These are phyloP conservation scores for Alopecurus myosuroides DNA, from an alignment of 176 grass and related monocot species.

Conservation along the genomic window DNA sequence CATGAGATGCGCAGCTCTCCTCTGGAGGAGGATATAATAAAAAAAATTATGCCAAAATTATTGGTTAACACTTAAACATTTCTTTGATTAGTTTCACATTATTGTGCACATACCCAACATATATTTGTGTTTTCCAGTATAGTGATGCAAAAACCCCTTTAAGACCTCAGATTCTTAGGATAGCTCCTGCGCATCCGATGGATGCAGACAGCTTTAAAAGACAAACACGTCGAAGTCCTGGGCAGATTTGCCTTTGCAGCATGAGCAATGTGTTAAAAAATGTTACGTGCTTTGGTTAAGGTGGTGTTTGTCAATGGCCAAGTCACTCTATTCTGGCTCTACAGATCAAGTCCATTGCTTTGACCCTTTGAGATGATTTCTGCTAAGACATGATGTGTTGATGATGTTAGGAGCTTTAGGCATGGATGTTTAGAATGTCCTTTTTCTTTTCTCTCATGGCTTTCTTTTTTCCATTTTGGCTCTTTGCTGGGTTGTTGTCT, in stretches of 20 bases:
- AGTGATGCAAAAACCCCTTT: neutral
- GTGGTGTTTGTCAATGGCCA: neutral
- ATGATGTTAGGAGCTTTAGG: neutral
- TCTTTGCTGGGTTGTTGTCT: neutral
- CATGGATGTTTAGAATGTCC: too few species aligned
- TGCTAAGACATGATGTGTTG: constrained; percentile 15
- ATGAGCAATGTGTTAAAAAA: neutral
- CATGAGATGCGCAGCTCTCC: neutral
- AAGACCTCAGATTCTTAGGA: neutral
- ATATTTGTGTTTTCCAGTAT: neutral
- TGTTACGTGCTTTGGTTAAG: neutral
- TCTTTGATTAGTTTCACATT: neutral
- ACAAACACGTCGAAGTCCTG: neutral
- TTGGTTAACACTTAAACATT: constrained; percentile 10
- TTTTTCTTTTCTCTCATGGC: too few species aligned
- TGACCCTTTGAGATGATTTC: neutral
- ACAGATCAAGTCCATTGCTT: neutral
- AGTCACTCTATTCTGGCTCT: neutral
- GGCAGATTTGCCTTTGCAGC: neutral
- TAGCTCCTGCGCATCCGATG: neutral
- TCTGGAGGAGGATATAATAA: neutral
- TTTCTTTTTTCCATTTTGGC: neutral
- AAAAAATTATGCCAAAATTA: neutral
- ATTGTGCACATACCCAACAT: neutral
- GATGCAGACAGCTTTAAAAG: neutral